A percentile compares a stretch with the other conserved stretches of the same genome.
phyloP scores from a whole-genome alignment of 192 early-diverging fungal genomes.

The Mortierella alpina region DNA sequence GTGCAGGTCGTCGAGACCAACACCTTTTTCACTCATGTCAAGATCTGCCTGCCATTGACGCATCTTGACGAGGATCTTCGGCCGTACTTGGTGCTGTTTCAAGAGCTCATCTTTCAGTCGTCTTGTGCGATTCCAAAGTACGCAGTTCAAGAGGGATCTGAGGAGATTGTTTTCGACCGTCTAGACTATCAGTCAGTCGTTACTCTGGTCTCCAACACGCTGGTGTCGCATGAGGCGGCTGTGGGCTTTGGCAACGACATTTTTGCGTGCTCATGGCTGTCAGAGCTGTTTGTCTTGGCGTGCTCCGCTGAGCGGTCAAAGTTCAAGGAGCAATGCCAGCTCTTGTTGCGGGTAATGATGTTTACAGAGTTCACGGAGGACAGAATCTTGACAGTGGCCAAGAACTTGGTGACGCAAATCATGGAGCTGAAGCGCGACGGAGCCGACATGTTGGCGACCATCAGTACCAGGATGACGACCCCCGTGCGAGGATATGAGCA shows the following conservation, averaged over 20 bases:
- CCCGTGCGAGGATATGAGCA: conserved; percentile 46
- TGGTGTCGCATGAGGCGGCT: conserved; percentile 55
- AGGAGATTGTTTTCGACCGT: conserved; percentile 32
- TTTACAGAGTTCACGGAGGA: conserved; percentile 77
- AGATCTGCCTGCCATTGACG: conserved; percentile 64
- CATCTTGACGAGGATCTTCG: conserved; percentile 69
- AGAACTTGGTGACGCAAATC: conserved; percentile 77
- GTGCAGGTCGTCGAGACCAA: conserved; percentile 74
- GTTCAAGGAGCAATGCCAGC: conserved; percentile 54
- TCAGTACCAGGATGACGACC: conserved; percentile 57
- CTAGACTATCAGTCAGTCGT: conserved; percentile 59
- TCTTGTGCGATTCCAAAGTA: conserved; percentile 62
- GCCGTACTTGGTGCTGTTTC: conserved; percentile 80
- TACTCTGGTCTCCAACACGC: conserved; percentile 54
- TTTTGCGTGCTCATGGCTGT: conserved; percentile 60
- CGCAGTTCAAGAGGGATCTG: conserved; percentile 39
- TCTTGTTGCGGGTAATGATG: conserved; percentile 66
- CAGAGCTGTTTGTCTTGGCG: conserved; percentile 70
- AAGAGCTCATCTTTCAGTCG: conserved; percentile 77
- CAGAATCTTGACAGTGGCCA: conserved; percentile 72
- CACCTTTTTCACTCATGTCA: conserved; percentile 72
- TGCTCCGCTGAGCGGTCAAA: conserved; percentile 48
- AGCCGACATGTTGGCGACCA: conserved; percentile 59
- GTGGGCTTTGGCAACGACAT: conserved; percentile 60
- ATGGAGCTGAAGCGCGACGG: conserved; percentile 76